Evolutionary conservation across 805 yeast genomes (phyloP).

Genomic region (Kodamaea jinghongensis): DNA sequence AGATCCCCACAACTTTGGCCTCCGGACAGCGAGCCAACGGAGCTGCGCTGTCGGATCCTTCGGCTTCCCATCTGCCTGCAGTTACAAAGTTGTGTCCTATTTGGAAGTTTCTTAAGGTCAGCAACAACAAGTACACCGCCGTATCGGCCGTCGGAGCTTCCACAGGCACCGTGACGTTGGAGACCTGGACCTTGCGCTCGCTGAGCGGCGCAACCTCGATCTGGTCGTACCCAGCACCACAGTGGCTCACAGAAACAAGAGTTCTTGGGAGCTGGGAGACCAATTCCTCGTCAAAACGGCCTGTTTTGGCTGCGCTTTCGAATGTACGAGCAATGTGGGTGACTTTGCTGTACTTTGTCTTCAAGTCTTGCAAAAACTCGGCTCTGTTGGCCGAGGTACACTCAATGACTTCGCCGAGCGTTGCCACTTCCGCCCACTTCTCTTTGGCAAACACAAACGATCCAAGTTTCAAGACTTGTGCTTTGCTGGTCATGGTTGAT

Average conservation of each 20-base stretch:
- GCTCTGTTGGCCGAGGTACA: slow-evolving; percentile 34
- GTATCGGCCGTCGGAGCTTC: slow-evolving; percentile 72
- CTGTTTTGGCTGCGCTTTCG: slow-evolving; percentile 50
- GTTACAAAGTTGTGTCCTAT: slow-evolving; percentile 50
- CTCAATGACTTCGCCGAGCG: slow-evolving; percentile 39
- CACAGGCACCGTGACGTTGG: slow-evolving; percentile 65
- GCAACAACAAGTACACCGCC: slow-evolving; percentile 59
- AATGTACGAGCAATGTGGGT: slow-evolving; percentile 52
- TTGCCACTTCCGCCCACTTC: slow-evolving; percentile 59
- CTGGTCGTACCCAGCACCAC: slow-evolving; percentile 80
- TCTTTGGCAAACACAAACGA: slow-evolving; percentile 55
- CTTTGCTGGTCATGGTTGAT: slow-evolving; percentile 4
- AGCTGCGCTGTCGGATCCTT: slow-evolving; percentile 45
- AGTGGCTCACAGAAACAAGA: slow-evolving; percentile 53
- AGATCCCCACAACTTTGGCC: slow-evolving; percentile 72
- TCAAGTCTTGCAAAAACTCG: slow-evolving; percentile 43
- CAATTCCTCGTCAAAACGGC: slow-evolving; percentile 64
- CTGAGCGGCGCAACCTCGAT: slow-evolving; percentile 55
- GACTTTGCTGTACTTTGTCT: slow-evolving; percentile 43
- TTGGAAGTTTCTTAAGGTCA: slow-evolving; percentile 68
- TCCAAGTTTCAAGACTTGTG: slow-evolving; percentile 53
- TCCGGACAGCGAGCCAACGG: slow-evolving; percentile 72
- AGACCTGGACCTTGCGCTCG: slow-evolving; percentile 55
- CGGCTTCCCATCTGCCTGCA: slow-evolving; percentile 56
- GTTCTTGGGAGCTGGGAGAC: slow-evolving; percentile 52